A percentile compares a stretch with the other conserved stretches of the same genome.
Evolutionary conservation across 306 rosid species (phyloP).

Genomic region (Malus orientalis): DNA sequence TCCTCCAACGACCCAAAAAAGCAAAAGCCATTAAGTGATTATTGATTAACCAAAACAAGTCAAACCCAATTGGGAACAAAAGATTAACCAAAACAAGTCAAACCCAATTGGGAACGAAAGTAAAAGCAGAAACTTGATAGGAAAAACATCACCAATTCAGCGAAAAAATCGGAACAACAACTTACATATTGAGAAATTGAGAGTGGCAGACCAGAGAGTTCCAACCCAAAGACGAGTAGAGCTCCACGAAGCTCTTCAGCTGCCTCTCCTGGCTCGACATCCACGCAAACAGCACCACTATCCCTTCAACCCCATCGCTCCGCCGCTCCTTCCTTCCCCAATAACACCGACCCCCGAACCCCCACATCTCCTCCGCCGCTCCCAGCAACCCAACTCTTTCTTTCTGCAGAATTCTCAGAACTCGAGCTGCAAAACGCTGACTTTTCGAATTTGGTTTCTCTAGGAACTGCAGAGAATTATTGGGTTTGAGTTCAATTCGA

Average conservation of each 20-base stretch:
- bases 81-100: not conserved
- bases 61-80: not conserved
- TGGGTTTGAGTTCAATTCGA: not conserved
- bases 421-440: not conserved
- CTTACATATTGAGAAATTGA: conserved; percentile 82
- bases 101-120: not conserved
- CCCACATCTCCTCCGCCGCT: conserved; percentile 58
- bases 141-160: not conserved
- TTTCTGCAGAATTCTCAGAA: not conserved
- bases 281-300: conserved; percentile 83
- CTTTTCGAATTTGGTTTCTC: not conserved
- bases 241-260: conserved; percentile 56
- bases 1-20: not conserved
- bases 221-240: conserved; percentile 76
- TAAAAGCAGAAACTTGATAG: not conserved
- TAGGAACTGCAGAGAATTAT: not conserved
- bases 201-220: conserved; percentile 76
- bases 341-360: conserved; percentile 73
- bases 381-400: not conserved
- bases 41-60: not conserved
- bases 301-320: conserved; percentile 49
- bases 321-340: conserved; percentile 65
- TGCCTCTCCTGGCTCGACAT: conserved; percentile 80
- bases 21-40: not conserved
- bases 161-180: not conserved